Evolutionary conservation across 2,329 filamentous ascomycete genomes (phyloP).

Genomic region (Talaromyces sp.): DNA sequence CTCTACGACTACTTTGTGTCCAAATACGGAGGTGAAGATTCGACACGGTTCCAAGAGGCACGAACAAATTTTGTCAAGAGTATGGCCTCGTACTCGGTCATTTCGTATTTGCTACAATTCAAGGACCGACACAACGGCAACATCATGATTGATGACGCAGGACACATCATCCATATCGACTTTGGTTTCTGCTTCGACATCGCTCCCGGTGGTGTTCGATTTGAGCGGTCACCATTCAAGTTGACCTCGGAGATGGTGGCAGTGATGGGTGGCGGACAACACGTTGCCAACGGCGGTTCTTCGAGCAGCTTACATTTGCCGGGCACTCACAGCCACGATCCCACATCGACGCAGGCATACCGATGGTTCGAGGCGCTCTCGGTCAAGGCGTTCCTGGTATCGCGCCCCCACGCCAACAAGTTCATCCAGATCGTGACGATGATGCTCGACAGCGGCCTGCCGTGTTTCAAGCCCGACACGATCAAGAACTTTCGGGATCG

Average conservation of each 20-base stretch:
- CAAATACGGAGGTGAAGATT: slow-evolving; percentile 96
- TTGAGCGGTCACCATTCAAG: slow-evolving; percentile 97
- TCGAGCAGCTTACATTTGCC: slow-evolving; percentile 19
- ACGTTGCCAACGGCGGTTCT: slow-evolving; percentile 20
- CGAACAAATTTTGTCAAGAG: slow-evolving; percentile 97
- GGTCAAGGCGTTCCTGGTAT: slow-evolving; percentile 89
- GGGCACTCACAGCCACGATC: slow-evolving; percentile 30
- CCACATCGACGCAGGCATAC: slow-evolving; percentile 76
- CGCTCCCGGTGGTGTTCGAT: slow-evolving; percentile 91
- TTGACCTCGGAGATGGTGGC: slow-evolving; percentile 95
- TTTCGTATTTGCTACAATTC: slow-evolving; percentile 95
- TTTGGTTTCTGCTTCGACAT: slow-evolving; percentile 99
- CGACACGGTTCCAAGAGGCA: slow-evolving; percentile 88
- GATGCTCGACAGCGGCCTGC: slow-evolving; percentile 94
- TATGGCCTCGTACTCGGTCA: slow-evolving; percentile 97
- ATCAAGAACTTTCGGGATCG: slow-evolving; percentile 87
- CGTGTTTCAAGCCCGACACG: slow-evolving; percentile 96
- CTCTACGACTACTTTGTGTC: slow-evolving; percentile 97
- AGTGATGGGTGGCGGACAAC: slow-evolving; percentile 81
- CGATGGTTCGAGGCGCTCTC: slow-evolving; percentile 95
- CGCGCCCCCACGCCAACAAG: slow-evolving; percentile 80
- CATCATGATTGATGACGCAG: slow-evolving; percentile 98
- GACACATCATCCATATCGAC: slow-evolving; percentile 97
- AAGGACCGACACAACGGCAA: slow-evolving; percentile 99
- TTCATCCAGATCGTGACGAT: slow-evolving; percentile 82